Evolutionary conservation across 345 rosid genomes (phyloP), one percentile per base, ranked within the genome.

Genomic region (Ceriops zippeliana): DNA sequence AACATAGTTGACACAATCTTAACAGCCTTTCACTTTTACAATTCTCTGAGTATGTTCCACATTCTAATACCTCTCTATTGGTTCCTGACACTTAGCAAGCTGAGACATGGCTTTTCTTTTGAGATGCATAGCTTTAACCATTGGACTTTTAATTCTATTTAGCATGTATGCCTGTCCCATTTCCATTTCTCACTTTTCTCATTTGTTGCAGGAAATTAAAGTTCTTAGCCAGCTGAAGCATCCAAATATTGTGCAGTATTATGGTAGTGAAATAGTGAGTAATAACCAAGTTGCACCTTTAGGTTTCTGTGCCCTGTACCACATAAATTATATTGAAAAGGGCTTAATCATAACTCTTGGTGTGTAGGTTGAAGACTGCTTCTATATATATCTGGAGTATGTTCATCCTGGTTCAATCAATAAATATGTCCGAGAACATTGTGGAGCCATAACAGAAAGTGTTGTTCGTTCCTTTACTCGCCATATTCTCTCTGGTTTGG

Each of bases 321-420:
- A 1, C 17, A 21, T 24, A 56, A 56, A 11, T 16, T 27, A 56
- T 56, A 4, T 56, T 24, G 24, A 56, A 42, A 42, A 42, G 5
- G 17, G 47, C 47, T 42, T 42, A 2, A 42, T 42, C 49, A 42
- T 42, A 42, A 42, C 19, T 13, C 49, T 42, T 42, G 37, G 34
- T 67, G 38, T 69, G 73, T 77, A 95, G 99, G 86, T 84, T 54
- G 93, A 84, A 17, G 96, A 95, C 68, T 85, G 75, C 64, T 95
- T 95, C 80, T 86, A 89, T 72, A 93, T 93, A 77, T 93, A 88
- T 76, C 76, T 93, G 68, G 98, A 93, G 82, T 91, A 86, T 78
- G 93, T 95, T 75, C 97, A 95, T 80, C 99, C 99, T 17, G 97
- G 99, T 66, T 95, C 99, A 37, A 89, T 95, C 61, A 87, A 86